Evolutionary conservation across 805 yeast species (phyloP).

Genomic region (Blastobotrys muscicola): DNA sequence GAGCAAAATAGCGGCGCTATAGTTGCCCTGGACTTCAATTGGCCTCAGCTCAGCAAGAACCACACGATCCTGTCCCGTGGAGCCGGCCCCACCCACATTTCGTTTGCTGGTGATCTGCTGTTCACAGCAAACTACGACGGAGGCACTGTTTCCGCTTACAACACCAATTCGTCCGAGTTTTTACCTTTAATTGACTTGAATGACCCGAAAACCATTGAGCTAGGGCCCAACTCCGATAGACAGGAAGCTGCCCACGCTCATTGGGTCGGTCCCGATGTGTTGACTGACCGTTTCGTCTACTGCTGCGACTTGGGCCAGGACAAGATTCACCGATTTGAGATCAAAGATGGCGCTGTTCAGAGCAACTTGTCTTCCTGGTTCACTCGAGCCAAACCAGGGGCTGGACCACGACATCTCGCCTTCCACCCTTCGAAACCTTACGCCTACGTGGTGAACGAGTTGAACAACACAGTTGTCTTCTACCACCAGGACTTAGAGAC

Average conservation of each 20-base stretch:
- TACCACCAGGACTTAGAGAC: too few species aligned
- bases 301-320: constrained; percentile 9
- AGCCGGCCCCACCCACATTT: constrained; percentile 7
- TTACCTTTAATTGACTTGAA: too few species aligned
- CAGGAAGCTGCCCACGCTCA: constrained; percentile 10
- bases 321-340: constrained; percentile 5
- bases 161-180: not conserved
- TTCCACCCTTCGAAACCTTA: too few species aligned
- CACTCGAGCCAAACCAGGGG: too few species aligned
- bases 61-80: constrained; percentile 5
- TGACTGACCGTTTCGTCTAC: constrained; percentile 3
- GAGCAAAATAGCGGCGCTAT: constrained; percentile 5
- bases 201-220: not conserved
- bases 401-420: too few species aligned
- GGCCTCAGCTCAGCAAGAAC: constrained; percentile 1
- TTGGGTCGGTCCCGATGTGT: constrained; percentile 7
- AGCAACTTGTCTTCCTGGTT: too few species aligned
- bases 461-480: too few species aligned
- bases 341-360: not conserved
- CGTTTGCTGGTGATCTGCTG: not conserved
- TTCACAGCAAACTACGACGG: constrained; percentile 7
- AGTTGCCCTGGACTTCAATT: not conserved
- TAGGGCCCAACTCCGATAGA: constrained; percentile 6
- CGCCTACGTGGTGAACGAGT: too few species aligned
- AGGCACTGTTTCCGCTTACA: constrained; percentile 1